phyloP scores from a whole-genome alignment of 1,139 yeast genomes.

The Blastobotrys indianensis region DNA sequence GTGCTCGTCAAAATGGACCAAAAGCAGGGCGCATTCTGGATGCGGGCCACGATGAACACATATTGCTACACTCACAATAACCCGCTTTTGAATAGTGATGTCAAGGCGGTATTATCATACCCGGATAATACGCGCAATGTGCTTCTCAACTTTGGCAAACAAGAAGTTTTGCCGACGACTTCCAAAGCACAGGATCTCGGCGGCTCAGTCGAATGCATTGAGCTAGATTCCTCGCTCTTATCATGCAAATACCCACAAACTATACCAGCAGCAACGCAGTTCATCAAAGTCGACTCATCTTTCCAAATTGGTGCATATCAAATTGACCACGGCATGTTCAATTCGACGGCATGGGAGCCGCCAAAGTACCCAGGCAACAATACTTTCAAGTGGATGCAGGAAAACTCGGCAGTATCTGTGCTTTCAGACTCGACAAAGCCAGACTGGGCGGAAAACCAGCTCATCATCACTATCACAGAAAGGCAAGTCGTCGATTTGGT shows the following conservation, averaged over 20 bases:
- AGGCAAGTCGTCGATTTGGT: conserved; percentile 59
- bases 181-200: conserved; percentile 27
- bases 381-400: not conserved
- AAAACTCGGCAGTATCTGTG: not conserved
- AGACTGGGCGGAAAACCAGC: conserved; percentile 29
- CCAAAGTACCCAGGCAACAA: conserved; percentile 23
- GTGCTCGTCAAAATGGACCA: conserved; percentile 38
- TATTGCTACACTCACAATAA: conserved; percentile 36
- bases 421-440: conserved; percentile 1
- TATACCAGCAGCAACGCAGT: conserved; percentile 23
- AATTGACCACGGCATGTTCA: conserved; percentile 44
- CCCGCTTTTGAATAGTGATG: conserved; percentile 35
- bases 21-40: conserved; percentile 26
- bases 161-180: conserved; percentile 19
- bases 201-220: conserved; percentile 34
- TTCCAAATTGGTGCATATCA: conserved; percentile 45
- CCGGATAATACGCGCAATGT: conserved; percentile 19
- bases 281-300: conserved; percentile 30
- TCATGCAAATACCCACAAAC: conserved; percentile 27
- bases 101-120: conserved; percentile 35
- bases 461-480: conserved; percentile 38
- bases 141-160: conserved; percentile 14
- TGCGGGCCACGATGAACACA: conserved; percentile 36
- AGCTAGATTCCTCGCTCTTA: conserved; percentile 30
- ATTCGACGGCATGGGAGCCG: conserved; percentile 47